Conservation (phyloP, 495 filamentous ascomycete species). For the Massariosphaeria phaeospora region DNA sequence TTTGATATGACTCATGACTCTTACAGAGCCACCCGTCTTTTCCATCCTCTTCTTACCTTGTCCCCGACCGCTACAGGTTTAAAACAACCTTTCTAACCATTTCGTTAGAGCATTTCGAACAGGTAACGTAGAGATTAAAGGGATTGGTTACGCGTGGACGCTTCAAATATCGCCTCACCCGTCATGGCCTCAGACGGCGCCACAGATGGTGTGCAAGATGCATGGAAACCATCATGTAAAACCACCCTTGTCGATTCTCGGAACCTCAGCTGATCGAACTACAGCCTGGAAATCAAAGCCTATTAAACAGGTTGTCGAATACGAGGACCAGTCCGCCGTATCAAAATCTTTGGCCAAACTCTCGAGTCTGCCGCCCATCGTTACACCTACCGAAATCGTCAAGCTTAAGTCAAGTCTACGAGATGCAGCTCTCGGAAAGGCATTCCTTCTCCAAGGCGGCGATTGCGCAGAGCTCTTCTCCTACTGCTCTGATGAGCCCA, state of each 20-base stretch:
- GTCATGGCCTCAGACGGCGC: background rate
- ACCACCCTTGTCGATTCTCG: background rate
- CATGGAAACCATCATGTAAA: slow-evolving; percentile 35
- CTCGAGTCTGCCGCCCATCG: slow-evolving; percentile 74
- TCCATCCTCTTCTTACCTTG: too few species aligned
- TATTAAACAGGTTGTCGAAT: slow-evolving; percentile 84
- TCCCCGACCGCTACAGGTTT: too few species aligned
- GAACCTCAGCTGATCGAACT: background rate
- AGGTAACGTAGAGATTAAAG: too few species aligned
- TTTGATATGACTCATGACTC: too few species aligned
- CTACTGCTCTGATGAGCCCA: slow-evolving; percentile 81
- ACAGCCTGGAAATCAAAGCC: slow-evolving; percentile 84
- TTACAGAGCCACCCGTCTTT: too few species aligned
- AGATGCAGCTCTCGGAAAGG: slow-evolving; percentile 86
- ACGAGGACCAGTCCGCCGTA: slow-evolving; percentile 62
- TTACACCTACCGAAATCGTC: slow-evolving; percentile 78
- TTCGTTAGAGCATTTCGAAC: too few species aligned
- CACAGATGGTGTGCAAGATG: background rate
- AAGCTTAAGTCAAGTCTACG: slow-evolving; percentile 68
- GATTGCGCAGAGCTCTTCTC: slow-evolving; percentile 97
- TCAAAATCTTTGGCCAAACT: slow-evolving; percentile 65
- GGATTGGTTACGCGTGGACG: too few species aligned
- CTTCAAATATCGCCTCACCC: too few species aligned
- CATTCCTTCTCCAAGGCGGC: slow-evolving; percentile 91
- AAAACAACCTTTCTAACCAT: too few species aligned